Percentiles rank a stretch among this genome's conserved stretches.
Evolutionary conservation across 371 early-diverging fungal genomes (phyloP).

Genomic region (Blakeslea trispora): DNA sequence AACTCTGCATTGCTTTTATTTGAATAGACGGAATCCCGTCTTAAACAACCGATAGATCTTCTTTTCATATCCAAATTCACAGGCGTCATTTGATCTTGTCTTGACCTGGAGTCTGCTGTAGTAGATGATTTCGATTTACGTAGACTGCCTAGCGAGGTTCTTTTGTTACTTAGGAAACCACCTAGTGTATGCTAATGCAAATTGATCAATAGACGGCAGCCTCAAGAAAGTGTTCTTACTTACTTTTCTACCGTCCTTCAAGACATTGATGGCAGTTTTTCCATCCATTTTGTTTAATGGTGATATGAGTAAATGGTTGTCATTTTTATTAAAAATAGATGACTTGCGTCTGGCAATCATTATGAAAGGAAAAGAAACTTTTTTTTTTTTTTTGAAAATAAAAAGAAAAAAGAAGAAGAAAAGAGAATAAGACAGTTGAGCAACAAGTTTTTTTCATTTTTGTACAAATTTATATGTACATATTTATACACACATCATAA

Average conservation of each 20-base stretch:
- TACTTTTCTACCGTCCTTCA: constrained; percentile 27
- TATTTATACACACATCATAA: too few relatives aligned
- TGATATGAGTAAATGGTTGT: constrained; percentile 8
- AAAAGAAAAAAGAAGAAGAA: too few relatives aligned
- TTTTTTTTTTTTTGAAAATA: too few relatives aligned
- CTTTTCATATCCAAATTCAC: constrained; percentile 42
- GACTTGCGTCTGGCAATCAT: constrained; percentile 21
- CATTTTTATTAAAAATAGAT: constrained; percentile 11
- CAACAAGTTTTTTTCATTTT: not conserved
- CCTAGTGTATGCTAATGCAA: constrained; percentile 22
- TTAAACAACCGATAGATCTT: constrained; percentile 48
- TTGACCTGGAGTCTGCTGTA: constrained; percentile 30
- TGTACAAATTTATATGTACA: not conserved
- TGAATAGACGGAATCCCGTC: constrained; percentile 39
- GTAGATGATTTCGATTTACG: constrained; percentile 44
- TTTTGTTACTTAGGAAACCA: constrained; percentile 33
- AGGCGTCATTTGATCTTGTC: constrained; percentile 16
- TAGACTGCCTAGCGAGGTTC: constrained; percentile 40
- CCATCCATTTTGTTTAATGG: constrained; percentile 17
- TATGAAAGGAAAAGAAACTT: too few relatives aligned
- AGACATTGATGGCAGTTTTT: constrained; percentile 20
- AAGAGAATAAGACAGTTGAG: not conserved
- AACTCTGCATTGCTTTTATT: constrained; percentile 20
- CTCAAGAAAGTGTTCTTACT: not conserved
- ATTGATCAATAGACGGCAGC: not conserved